These are phyloP conservation scores for Trebouxia sp. DNA, from an alignment of 139 green algal species.

Conservation along the genomic window DNA sequence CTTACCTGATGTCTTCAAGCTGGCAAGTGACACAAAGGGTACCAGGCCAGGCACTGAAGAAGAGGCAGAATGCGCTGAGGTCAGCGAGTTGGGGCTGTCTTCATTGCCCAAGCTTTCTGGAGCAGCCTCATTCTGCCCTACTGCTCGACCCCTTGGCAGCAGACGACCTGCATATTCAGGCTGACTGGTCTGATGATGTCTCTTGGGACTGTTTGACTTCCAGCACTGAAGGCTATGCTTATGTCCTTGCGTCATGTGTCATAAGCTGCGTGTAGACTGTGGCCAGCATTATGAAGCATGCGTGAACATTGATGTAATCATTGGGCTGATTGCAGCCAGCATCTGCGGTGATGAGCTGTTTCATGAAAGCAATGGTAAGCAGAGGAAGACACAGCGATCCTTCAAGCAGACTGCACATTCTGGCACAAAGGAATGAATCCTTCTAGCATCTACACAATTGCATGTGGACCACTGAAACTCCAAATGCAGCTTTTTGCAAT, in stretches of 20 bases:
- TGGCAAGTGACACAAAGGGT: neutral
- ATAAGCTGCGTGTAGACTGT: no score
- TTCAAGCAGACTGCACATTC: no score
- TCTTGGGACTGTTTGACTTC: neutral
- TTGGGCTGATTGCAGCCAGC: neutral
- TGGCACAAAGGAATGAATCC: no score
- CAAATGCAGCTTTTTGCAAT: no score
- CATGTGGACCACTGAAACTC: no score
- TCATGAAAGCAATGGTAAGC: neutral
- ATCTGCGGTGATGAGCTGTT: neutral
- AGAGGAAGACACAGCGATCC: no score
- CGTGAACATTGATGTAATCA: neutral
- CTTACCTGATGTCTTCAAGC: conserved; percentile 1
- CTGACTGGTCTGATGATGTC: neutral
- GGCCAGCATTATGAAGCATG: neutral
- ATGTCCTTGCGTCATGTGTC: neutral
- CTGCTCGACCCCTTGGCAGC: neutral
- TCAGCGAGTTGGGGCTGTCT: neutral
- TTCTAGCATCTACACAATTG: no score
- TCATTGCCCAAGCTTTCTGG: no score
- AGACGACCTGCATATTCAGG: neutral
- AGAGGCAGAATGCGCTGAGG: neutral
- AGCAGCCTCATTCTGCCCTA: neutral
- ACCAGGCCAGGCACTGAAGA: neutral
- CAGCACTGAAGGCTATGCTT: neutral